phyloP scores from a whole-genome alignment of 208 protist genomes.

The Crithidia bombi region DNA sequence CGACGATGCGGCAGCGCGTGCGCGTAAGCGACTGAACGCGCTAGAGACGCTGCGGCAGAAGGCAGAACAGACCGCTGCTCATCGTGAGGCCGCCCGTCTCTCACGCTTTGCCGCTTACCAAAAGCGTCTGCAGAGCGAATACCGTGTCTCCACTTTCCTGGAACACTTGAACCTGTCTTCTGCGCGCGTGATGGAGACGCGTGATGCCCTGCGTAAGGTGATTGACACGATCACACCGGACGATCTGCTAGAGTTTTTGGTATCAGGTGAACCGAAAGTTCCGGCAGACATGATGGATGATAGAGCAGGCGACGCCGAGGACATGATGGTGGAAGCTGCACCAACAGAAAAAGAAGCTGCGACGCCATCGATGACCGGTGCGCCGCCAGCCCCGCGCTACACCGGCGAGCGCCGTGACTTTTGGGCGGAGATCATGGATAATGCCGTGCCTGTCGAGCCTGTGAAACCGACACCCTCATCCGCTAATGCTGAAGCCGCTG shows the following conservation, averaged over 20 bases:
- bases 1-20: constrained; percentile 22
- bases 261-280: constrained; percentile 67
- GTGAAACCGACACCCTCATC: neutral
- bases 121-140: constrained; percentile 38
- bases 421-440: constrained; percentile 52
- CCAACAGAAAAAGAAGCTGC: no score
- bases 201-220: constrained; percentile 37
- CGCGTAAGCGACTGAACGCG: constrained; percentile 37
- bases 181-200: constrained; percentile 49
- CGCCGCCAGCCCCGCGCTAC: neutral
- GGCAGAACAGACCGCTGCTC: constrained; percentile 17
- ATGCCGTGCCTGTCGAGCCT: neutral
- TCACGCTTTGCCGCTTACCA: constrained; percentile 37
- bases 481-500: neutral
- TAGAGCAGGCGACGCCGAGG: neutral
- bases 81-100: constrained; percentile 32
- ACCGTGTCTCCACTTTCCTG: constrained; percentile 63
- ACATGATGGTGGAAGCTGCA: neutral
- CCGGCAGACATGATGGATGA: constrained; percentile 64
- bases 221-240: constrained; percentile 63
- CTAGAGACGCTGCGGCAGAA: constrained; percentile 35
- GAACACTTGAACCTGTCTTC: constrained; percentile 58
- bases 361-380: no score
- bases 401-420: constrained; percentile 32
- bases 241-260: constrained; percentile 79